Conservation (phyloP, 106 monocot species). For the Dendrobium chrysotoxum region DNA sequence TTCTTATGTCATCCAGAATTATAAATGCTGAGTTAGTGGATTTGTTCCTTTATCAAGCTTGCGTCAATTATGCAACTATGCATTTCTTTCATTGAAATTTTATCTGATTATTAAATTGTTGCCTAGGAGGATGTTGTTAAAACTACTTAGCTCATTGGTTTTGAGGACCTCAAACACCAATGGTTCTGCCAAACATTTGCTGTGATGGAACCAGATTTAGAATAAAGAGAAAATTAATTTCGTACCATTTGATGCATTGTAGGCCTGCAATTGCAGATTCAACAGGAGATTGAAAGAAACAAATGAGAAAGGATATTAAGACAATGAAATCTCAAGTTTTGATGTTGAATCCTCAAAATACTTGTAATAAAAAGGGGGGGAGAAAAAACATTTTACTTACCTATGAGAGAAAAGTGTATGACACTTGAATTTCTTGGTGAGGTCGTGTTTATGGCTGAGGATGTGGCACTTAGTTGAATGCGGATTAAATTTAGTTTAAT, state of each 20-base stretch:
- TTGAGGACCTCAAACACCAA: not conserved
- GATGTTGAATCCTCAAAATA: not conserved
- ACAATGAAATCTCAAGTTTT: not conserved
- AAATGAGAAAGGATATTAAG: not conserved
- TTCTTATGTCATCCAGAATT: not conserved
- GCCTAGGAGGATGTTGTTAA: too few relatives aligned
- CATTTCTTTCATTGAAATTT: not conserved
- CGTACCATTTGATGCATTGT: too few relatives aligned
- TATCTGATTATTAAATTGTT: not conserved
- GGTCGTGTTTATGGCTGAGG: too few relatives aligned
- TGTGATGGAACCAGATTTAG: too few relatives aligned
- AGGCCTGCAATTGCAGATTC: not conserved
- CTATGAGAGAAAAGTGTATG: too few relatives aligned
- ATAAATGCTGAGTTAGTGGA: not conserved
- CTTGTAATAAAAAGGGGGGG: not conserved
- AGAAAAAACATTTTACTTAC: too few relatives aligned
- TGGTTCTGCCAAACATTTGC: not conserved
- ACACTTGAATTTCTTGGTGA: too few relatives aligned
- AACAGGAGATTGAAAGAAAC: not conserved
- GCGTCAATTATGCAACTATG: not conserved
- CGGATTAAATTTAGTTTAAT: too few relatives aligned
- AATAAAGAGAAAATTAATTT: too few relatives aligned
- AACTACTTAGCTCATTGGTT: not conserved
- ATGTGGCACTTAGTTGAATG: too few relatives aligned
- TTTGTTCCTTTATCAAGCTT: not conserved